phyloP scores from a whole-genome alignment of 1,139 yeast genomes.

The Kurtzmaniella quercitrusa region DNA sequence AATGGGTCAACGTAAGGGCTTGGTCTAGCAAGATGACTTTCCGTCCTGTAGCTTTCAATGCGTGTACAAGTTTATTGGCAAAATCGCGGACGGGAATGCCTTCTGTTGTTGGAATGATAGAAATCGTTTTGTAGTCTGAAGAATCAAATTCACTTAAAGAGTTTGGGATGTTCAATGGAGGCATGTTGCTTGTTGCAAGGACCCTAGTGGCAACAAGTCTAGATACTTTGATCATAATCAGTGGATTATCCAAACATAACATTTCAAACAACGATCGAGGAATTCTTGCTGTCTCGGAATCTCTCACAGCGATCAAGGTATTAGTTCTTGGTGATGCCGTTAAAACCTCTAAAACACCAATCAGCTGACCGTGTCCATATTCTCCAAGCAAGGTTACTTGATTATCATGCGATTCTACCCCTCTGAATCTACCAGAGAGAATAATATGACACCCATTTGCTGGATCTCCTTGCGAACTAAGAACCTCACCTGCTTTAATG shows the following conservation, averaged over 20 bases:
- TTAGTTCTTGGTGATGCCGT: slow-evolving; percentile 74
- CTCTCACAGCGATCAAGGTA: slow-evolving; percentile 84
- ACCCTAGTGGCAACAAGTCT: slow-evolving; percentile 81
- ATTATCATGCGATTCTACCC: slow-evolving; percentile 30
- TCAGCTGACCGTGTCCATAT: slow-evolving; percentile 89
- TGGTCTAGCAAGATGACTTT: slow-evolving; percentile 77
- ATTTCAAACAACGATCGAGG: slow-evolving; percentile 87
- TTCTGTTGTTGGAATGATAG: slow-evolving; percentile 71
- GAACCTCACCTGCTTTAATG: slow-evolving; percentile 73
- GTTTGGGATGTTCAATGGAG: slow-evolving; percentile 11
- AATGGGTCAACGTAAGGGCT: slow-evolving; percentile 69
- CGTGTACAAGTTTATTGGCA: slow-evolving; percentile 65
- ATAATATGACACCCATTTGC: slow-evolving; percentile 94
- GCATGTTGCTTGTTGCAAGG: slow-evolving; percentile 11
- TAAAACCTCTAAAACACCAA: slow-evolving; percentile 92
- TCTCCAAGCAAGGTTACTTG: slow-evolving; percentile 57
- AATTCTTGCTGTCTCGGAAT: slow-evolving; percentile 88
- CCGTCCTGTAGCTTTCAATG: slow-evolving; percentile 69
- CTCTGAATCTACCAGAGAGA: slow-evolving; percentile 82
- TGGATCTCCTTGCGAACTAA: slow-evolving; percentile 77
- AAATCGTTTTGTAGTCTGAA: slow-evolving; percentile 71
- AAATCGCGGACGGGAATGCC: slow-evolving; percentile 85
- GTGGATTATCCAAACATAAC: slow-evolving; percentile 78
- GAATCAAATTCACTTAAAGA: slow-evolving; percentile 16
- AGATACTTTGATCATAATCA: slow-evolving; percentile 86